Percentiles rank a stretch among this genome's conserved stretches.
phyloP scores from a whole-genome alignment of 495 filamentous ascomycete genomes.

The Penicillium riverlandense region DNA sequence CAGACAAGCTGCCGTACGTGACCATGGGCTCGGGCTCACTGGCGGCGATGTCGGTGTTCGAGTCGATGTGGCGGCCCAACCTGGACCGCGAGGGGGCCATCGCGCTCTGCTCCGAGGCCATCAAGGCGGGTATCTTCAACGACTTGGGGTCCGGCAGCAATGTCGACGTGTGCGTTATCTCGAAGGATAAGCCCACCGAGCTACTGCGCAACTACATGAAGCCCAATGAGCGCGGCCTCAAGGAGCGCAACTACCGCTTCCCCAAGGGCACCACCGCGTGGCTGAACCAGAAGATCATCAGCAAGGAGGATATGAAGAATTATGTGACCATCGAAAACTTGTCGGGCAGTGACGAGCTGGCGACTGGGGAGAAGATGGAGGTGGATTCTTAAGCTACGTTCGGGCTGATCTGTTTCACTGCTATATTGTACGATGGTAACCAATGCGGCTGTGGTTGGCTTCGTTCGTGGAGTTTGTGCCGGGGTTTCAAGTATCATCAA shows the following conservation, averaged over 20 bases:
- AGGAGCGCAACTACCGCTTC: slow-evolving; percentile 91
- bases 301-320: slow-evolving; percentile 86
- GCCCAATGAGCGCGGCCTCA: slow-evolving; percentile 86
- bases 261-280: slow-evolving; percentile 82
- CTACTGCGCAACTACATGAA: slow-evolving; percentile 83
- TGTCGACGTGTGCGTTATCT: slow-evolving; percentile 94
- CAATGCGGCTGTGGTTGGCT: background rate
- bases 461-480: background rate
- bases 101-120: slow-evolving; percentile 75
- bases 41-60: slow-evolving; percentile 97
- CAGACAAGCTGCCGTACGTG: slow-evolving; percentile 98
- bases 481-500: background rate
- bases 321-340: slow-evolving; percentile 90
- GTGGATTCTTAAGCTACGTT: slow-evolving; percentile 58
- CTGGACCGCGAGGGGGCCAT: slow-evolving; percentile 77
- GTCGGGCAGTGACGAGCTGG: slow-evolving; percentile 46
- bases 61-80: slow-evolving; percentile 85
- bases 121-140: slow-evolving; percentile 98
- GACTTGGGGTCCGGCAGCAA: slow-evolving; percentile 96
- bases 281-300: slow-evolving; percentile 89
- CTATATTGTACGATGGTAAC: slow-evolving; percentile 4
- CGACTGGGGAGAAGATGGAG: slow-evolving; percentile 85
- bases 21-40: slow-evolving; percentile 97
- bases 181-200: slow-evolving; percentile 78
- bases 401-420: slow-evolving; percentile 4